Conservation (phyloP, 2,329 filamentous ascomycete species). For the Aspergillus hortae region DNA sequence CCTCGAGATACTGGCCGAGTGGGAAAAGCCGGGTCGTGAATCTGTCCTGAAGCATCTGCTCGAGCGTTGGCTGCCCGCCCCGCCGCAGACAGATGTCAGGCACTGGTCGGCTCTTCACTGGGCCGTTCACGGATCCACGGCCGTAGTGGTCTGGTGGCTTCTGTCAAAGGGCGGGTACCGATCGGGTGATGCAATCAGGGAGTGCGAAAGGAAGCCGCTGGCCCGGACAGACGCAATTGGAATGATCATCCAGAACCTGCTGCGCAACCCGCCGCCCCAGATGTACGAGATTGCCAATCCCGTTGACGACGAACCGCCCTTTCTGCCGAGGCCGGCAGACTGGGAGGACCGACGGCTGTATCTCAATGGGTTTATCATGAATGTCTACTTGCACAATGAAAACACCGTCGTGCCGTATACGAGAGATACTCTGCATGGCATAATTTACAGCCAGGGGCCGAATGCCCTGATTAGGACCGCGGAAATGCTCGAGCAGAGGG, state of each 20-base stretch:
- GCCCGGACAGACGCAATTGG: not conserved
- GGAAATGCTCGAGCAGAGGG: not conserved
- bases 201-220: not conserved
- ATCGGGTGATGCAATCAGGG: not conserved
- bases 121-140: conserved; percentile 3
- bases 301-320: not conserved
- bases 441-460: not conserved
- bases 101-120: conserved; percentile 7
- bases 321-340: not conserved
- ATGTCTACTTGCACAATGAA: not conserved
- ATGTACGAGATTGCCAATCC: not conserved
- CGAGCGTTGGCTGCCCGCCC: not conserved
- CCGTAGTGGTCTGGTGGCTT: conserved; percentile 8
- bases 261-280: conserved; percentile 2
- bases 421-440: not conserved
- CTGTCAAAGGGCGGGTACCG: conserved; percentile 5
- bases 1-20: conserved; percentile 3
- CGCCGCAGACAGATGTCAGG: not conserved
- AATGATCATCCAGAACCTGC: not conserved
- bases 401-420: not conserved
- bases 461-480: not conserved
- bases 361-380: not conserved
- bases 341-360: not conserved
- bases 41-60: conserved; percentile 3
- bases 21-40: conserved; percentile 4